These are phyloP conservation scores for Suillus paluster DNA, from an alignment of 768 basidiomycete genomes.

Conservation along the genomic window DNA sequence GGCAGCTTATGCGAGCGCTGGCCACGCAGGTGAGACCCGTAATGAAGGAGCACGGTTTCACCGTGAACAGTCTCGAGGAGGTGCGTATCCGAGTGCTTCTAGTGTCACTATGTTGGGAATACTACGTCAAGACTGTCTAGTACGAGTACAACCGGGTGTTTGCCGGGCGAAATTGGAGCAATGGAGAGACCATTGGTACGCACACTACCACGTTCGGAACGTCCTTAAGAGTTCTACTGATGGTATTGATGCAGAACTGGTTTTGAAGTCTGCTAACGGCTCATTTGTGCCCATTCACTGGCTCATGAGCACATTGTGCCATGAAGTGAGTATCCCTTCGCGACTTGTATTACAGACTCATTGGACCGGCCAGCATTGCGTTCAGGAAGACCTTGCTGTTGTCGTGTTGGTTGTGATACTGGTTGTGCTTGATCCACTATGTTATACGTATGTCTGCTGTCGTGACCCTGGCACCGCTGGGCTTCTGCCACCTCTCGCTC, in stretches of 20 bases:
- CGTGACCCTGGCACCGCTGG: too few relatives aligned
- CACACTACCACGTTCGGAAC: background rate
- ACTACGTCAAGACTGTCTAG: constrained; percentile 38
- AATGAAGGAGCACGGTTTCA: constrained; percentile 81
- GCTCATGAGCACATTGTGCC: constrained; percentile 80
- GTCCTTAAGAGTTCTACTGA: background rate
- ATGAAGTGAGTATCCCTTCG: constrained; percentile 60
- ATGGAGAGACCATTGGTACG: constrained; percentile 77
- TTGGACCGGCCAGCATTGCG: too few relatives aligned
- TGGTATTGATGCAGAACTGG: constrained; percentile 58
- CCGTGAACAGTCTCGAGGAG: constrained; percentile 82
- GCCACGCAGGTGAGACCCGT: constrained; percentile 84
- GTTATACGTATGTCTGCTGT: too few relatives aligned
- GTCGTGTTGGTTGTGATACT: too few relatives aligned
- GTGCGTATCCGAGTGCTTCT: constrained; percentile 39
- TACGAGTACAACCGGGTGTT: constrained; percentile 82
- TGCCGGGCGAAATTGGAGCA: constrained; percentile 84
- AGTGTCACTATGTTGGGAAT: background rate
- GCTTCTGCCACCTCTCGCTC: too few relatives aligned
- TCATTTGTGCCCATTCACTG: constrained; percentile 64
- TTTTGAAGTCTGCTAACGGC: constrained; percentile 65
- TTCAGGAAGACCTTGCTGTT: too few relatives aligned
- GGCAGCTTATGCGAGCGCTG: constrained; percentile 74
- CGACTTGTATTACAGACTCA: background rate
- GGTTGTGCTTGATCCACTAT: too few relatives aligned